Conservation (phyloP, 306 rosid genomes). For the Fragaria iinumae region DNA sequence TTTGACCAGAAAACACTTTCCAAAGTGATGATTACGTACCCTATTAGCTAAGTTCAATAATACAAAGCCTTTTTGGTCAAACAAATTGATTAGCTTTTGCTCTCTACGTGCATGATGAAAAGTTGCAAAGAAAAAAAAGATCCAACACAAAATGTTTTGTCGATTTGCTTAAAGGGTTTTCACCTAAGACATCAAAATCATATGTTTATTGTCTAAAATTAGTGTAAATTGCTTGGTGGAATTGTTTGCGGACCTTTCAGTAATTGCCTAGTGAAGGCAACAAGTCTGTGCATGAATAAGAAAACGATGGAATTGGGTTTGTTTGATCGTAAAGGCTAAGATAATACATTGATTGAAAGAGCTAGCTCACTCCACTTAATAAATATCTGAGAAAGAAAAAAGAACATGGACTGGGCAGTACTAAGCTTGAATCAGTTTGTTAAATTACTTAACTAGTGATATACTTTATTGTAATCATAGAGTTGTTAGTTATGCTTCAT, state of each 20-base stretch:
- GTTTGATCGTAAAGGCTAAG: constrained; percentile 12
- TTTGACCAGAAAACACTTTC: constrained; percentile 42
- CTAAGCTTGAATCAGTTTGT: not conserved
- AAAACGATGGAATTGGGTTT: not conserved
- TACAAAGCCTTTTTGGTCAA: constrained; percentile 27
- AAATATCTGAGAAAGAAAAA: not conserved
- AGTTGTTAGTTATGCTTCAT: not conserved
- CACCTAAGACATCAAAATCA: not conserved
- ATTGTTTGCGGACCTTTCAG: constrained; percentile 18
- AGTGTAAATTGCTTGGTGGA: constrained; percentile 22
- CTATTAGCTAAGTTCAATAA: constrained; percentile 12
- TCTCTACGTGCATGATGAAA: constrained; percentile 17
- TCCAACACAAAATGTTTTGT: constrained; percentile 11
- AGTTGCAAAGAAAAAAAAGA: constrained; percentile 13
- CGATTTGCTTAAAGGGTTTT: constrained; percentile 6
- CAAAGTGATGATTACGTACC: constrained; percentile 17
- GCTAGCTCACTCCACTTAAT: not conserved
- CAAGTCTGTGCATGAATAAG: not conserved
- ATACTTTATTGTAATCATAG: not conserved
- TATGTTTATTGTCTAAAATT: constrained; percentile 6
- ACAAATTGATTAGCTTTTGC: constrained; percentile 12
- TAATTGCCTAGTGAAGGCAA: constrained; percentile 39
- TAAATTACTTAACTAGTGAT: not conserved
- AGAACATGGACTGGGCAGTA: not conserved
- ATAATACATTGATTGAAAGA: not conserved